These are phyloP conservation scores for Eleusine indica DNA, from an alignment of 176 grass and related monocot genomes.

Conservation along the genomic window DNA sequence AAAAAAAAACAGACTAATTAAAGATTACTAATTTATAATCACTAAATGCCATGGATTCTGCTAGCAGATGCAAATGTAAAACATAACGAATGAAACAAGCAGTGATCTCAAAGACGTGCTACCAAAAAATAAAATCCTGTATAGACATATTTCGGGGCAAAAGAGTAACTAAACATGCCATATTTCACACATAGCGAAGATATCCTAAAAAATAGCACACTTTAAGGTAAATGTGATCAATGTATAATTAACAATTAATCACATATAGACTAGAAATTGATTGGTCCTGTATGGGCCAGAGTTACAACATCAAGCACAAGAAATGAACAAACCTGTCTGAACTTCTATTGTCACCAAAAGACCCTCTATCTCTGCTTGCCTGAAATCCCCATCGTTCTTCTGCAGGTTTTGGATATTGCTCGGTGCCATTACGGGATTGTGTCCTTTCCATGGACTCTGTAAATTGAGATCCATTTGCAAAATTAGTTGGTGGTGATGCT, in stretches of 20 bases:
- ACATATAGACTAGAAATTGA: background rate
- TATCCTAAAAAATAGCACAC: background rate
- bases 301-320: constrained; percentile 14
- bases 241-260: background rate
- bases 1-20: background rate
- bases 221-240: background rate
- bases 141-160: background rate
- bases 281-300: background rate
- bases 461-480: constrained; percentile 26
- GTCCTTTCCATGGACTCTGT: constrained; percentile 32
- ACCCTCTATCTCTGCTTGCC: constrained; percentile 49
- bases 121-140: background rate
- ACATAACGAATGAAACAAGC: too few species aligned
- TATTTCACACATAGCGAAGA: background rate
- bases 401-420: constrained; percentile 39
- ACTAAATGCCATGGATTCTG: background rate
- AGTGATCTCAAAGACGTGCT: too few species aligned
- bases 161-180: background rate
- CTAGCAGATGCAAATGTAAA: background rate
- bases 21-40: background rate
- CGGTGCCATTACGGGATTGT: constrained; percentile 33
- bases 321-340: constrained; percentile 49
- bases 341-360: constrained; percentile 54
- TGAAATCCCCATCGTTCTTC: constrained; percentile 68
- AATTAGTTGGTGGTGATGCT: constrained; percentile 17